Conservation (phyloP, 2,329 filamentous ascomycete species). For the Colletotrichum acutatum region DNA sequence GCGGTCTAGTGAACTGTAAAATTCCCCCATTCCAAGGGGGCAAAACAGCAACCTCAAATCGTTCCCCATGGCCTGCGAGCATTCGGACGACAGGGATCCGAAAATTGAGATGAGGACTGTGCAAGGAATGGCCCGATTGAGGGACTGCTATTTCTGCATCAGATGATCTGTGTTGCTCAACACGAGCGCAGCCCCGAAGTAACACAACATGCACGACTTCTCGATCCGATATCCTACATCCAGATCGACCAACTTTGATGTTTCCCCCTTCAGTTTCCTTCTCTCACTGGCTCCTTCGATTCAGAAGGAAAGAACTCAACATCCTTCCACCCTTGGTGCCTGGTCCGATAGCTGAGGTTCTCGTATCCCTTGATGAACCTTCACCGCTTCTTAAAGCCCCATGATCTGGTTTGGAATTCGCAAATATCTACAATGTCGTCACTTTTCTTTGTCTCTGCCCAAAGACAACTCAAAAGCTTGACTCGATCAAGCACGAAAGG, state of each 20-base stretch:
- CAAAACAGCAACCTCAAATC: neutral
- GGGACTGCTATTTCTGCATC: neutral
- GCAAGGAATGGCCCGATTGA: neutral
- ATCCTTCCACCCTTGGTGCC: neutral
- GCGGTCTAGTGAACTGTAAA: slow-evolving; percentile 1
- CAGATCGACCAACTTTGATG: neutral
- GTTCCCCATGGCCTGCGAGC: neutral
- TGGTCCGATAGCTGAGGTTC: neutral
- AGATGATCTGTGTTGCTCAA: slow-evolving; percentile 1
- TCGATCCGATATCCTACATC: neutral
- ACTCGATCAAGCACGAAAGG: neutral
- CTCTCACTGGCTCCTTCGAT: neutral
- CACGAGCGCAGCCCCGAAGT: neutral
- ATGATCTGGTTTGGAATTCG: neutral
- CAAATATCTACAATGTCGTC: neutral
- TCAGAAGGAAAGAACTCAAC: neutral
- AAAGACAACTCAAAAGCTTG: neutral
- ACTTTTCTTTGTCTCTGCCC: neutral
- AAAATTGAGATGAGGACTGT: neutral
- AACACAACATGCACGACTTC: neutral
- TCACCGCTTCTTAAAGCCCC: neutral
- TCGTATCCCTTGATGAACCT: neutral
- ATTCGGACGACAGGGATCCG: neutral
- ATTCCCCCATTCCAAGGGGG: neutral
- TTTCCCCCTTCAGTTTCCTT: too few relatives aligned